phyloP scores from a whole-genome alignment of 2,329 filamentous ascomycete genomes.

The Alternaria dauci region DNA sequence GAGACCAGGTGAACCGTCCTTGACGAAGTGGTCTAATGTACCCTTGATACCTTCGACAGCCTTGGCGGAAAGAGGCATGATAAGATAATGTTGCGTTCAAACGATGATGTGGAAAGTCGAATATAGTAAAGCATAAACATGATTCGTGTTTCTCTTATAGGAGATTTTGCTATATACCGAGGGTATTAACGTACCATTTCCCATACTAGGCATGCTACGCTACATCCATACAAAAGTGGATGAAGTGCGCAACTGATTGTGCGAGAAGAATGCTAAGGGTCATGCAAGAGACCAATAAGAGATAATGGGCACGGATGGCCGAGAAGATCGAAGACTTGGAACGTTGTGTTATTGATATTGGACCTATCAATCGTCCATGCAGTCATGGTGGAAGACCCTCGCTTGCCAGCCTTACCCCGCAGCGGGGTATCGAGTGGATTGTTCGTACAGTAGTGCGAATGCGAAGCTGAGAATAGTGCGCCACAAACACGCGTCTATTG shows the following conservation, averaged over 20 bases:
- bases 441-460: neutral
- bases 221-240: neutral
- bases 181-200: neutral
- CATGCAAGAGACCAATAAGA: neutral
- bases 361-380: neutral
- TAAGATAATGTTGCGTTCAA: neutral
- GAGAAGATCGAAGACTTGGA: neutral
- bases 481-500: neutral
- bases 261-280: neutral
- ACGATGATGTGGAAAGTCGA: neutral
- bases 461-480: neutral
- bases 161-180: neutral
- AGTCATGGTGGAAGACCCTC: neutral
- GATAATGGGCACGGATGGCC: neutral
- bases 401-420: slow-evolving; percentile 6
- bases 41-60: slow-evolving; percentile 47
- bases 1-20: slow-evolving; percentile 53
- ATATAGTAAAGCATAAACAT: neutral
- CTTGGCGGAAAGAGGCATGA: slow-evolving; percentile 45
- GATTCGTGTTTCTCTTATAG: neutral
- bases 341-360: neutral
- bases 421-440: neutral
- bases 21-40: slow-evolving; percentile 44
- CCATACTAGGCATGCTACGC: neutral
- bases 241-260: neutral